phyloP scores from a whole-genome alignment of 805 yeast species.

The Schwanniomyces polymorphus region DNA sequence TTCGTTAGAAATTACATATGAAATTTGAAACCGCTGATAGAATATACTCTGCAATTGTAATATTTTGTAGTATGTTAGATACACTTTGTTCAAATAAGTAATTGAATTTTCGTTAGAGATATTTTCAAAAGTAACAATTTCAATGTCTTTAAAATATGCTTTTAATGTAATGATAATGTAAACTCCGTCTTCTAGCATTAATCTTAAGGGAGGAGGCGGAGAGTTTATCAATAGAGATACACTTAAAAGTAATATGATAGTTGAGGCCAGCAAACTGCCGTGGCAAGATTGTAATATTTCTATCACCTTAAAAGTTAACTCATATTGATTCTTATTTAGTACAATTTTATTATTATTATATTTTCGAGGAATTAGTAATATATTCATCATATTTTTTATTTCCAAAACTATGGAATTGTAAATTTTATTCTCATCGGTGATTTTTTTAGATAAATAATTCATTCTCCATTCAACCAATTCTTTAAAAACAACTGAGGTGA shows the following conservation, averaged over 20 bases:
- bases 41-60: constrained; percentile 9
- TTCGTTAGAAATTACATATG: background rate
- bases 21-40: background rate
- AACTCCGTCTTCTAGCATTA: background rate
- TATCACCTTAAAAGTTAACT: constrained; percentile 20
- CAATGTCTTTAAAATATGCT: background rate
- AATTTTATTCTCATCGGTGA: background rate
- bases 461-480: constrained; percentile 1
- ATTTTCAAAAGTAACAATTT: background rate
- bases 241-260: background rate
- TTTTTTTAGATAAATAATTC: background rate
- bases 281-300: constrained; percentile 8
- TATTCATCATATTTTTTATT: background rate
- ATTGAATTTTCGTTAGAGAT: background rate
- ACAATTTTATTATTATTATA: constrained; percentile 5
- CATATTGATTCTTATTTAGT: constrained; percentile 12
- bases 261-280: background rate
- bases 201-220: background rate
- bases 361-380: constrained; percentile 4
- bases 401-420: constrained; percentile 3
- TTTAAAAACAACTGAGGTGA: constrained; percentile 17
- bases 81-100: background rate
- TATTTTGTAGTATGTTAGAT: constrained; percentile 15
- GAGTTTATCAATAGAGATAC: background rate
- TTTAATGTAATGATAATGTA: background rate